Evolutionary conservation across 148 eudicot species (phyloP), one percentile per base, ranked within the genome.

Genomic region (Oxyria digyna): DNA sequence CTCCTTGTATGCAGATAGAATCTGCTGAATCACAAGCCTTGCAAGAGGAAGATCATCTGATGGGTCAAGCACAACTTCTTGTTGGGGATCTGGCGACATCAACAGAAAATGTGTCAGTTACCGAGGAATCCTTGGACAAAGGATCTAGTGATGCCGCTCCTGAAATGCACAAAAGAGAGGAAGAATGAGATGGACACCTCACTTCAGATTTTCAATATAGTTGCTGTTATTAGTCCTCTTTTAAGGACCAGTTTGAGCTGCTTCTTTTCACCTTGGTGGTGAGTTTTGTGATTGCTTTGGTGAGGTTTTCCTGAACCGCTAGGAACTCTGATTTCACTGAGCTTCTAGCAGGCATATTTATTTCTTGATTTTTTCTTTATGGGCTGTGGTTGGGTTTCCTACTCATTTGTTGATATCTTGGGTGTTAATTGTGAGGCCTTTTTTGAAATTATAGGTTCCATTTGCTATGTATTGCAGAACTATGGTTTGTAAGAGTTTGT

Each of bases 271-370:
- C 65, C 65, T 27, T 59, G 35, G 65, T 59, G 35, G 65, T 59
- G 65, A 59, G 33, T 59, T 59, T 59, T 59, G 37, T 59, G 65
- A 59, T 14, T 59, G 65, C 65, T 59, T 59, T 59, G 38, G 65
- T 59, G 65, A 57, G 63, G 35, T 27, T 57, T 57, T 23, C n/a
- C 26, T 57, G n/a, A 27, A 59, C 65, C 31, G 65, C 65, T 59
- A 59, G 65, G 65, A 59, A 26, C 65, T 59, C 29, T 59, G 18
- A 59, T 59, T 59, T 29, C 20, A 57, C 17, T 29, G 37, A 6
- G 35, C 17, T 57, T 29, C 64, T 4, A 27, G 64, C 64, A 27
- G 29, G 21, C 57, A 0, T 50, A 1, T 50, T 45, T 17, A 20
- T 45, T 45, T 55, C 17, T 27, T 38, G 41, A 35, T 57, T 57